A percentile compares a stretch with the other conserved stretches of the same genome.
These are phyloP conservation scores for Candida loeiensis DNA, from an alignment of 805 yeast species.

Conservation along the genomic window DNA sequence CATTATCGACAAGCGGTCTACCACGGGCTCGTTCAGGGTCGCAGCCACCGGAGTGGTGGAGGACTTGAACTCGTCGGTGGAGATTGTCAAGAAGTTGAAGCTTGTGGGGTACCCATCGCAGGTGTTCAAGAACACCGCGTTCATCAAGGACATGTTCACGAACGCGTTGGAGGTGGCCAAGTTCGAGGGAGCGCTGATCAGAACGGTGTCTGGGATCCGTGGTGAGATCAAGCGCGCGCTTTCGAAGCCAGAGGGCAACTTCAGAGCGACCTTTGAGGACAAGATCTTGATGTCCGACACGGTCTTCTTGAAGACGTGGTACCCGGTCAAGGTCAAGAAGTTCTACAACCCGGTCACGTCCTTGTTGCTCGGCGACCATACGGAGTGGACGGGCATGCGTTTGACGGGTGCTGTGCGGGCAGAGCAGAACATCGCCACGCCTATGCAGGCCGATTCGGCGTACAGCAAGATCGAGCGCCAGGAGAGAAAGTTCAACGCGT, in stretches of 20 bases:
- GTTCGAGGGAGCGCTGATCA: slow-evolving; percentile 95
- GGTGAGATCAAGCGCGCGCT: slow-evolving; percentile 97
- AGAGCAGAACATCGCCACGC: slow-evolving; percentile 61
- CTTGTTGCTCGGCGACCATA: slow-evolving; percentile 67
- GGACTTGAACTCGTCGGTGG: slow-evolving; percentile 85
- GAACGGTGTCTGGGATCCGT: slow-evolving; percentile 94
- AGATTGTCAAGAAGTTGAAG: slow-evolving; percentile 93
- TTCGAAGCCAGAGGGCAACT: slow-evolving; percentile 91
- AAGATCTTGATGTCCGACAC: slow-evolving; percentile 88
- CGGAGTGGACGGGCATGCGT: slow-evolving; percentile 95
- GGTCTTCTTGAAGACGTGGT: slow-evolving; percentile 91
- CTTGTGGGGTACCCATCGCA: slow-evolving; percentile 93
- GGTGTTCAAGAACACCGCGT: slow-evolving; percentile 93
- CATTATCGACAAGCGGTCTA: slow-evolving; percentile 74
- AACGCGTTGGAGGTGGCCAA: slow-evolving; percentile 93
- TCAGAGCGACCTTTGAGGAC: slow-evolving; percentile 96
- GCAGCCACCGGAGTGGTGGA: slow-evolving; percentile 96
- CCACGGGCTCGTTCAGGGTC: slow-evolving; percentile 88
- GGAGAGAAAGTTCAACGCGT: slow-evolving; percentile 81
- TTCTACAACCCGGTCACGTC: slow-evolving; percentile 97
- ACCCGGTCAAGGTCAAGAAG: slow-evolving; percentile 84
- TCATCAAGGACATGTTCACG: slow-evolving; percentile 93
- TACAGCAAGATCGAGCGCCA: slow-evolving; percentile 74
- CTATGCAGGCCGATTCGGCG: slow-evolving; percentile 48
- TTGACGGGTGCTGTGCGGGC: slow-evolving; percentile 92